phyloP scores from a whole-genome alignment of 1,284 basidiomycete species.

The Cutaneotrichosporon sp. region DNA sequence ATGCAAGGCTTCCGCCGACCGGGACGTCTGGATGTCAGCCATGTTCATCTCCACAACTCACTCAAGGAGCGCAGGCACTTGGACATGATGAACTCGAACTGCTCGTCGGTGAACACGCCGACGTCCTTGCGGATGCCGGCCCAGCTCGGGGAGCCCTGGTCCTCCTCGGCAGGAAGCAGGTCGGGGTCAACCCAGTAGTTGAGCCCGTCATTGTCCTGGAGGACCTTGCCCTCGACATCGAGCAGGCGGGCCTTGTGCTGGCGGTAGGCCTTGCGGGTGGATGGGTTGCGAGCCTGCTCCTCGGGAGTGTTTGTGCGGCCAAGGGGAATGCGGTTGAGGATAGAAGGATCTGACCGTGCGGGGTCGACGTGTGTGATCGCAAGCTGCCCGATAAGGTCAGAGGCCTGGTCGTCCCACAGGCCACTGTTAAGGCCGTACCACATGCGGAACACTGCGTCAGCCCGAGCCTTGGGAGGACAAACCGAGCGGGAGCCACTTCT shows the following conservation, averaged over 20 bases:
- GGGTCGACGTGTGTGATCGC: slow-evolving; percentile 74
- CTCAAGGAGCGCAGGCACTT: slow-evolving; percentile 87
- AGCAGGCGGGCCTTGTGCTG: slow-evolving; percentile 38
- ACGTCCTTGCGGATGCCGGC: slow-evolving; percentile 74
- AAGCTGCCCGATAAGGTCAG: slow-evolving; percentile 65
- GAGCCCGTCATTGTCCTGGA: slow-evolving; percentile 61
- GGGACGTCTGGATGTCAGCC: slow-evolving; percentile 57
- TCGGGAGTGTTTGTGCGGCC: slow-evolving; percentile 41
- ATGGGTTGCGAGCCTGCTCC: slow-evolving; percentile 41
- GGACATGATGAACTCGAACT: slow-evolving; percentile 83
- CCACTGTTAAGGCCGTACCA: slow-evolving; percentile 84
- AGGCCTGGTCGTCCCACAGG: slow-evolving; percentile 78
- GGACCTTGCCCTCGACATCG: slow-evolving; percentile 41
- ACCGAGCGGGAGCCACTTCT: slow-evolving; percentile 73
- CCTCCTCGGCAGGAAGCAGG: slow-evolving; percentile 59
- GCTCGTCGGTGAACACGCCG: slow-evolving; percentile 80
- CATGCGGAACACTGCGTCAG: slow-evolving; percentile 62
- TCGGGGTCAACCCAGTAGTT: slow-evolving; percentile 43
- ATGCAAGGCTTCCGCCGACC: slow-evolving; percentile 44
- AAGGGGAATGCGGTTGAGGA: slow-evolving; percentile 62
- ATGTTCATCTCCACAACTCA: slow-evolving; percentile 62
- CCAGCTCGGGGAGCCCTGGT: slow-evolving; percentile 69
- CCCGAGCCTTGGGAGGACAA: slow-evolving; percentile 18
- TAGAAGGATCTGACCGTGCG: slow-evolving; percentile 67
- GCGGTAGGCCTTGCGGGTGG: slow-evolving; percentile 24